These are phyloP conservation scores for Amanita pseudoporphyria DNA, from an alignment of 768 basidiomycete genomes.

Conservation along the genomic window DNA sequence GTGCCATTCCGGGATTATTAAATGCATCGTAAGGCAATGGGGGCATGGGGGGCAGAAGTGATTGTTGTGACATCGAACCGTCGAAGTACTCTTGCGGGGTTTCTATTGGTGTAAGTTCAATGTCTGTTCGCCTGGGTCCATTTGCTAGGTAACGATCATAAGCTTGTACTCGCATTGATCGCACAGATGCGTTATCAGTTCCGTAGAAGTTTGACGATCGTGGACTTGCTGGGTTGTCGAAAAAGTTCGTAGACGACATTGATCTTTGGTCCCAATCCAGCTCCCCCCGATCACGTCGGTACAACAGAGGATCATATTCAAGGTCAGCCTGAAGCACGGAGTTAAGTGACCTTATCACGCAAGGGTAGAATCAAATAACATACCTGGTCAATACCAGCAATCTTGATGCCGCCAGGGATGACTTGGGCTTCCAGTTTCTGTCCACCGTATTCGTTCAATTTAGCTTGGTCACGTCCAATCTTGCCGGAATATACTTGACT, in stretches of 20 bases:
- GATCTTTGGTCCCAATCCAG: conserved; percentile 83
- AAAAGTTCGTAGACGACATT: conserved; percentile 48
- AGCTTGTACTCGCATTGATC: conserved; percentile 22
- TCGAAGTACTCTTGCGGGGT: conserved; percentile 26
- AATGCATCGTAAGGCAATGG: conserved; percentile 30
- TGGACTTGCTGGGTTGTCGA: conserved; percentile 36
- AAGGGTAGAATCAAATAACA: conserved; percentile 8
- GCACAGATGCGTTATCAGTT: conserved; percentile 12
- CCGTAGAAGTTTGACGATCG: conserved; percentile 32
- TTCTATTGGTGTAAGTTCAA: conserved; percentile 51
- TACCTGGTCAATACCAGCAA: conserved; percentile 75
- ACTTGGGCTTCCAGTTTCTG: conserved; percentile 67
- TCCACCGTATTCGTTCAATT: conserved; percentile 69
- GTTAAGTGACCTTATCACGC: neutral
- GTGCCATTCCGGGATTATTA: conserved; percentile 24
- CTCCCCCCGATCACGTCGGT: conserved; percentile 76
- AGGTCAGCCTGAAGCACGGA: conserved; percentile 44
- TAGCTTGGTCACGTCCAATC: conserved; percentile 52
- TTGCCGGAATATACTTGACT: conserved; percentile 70
- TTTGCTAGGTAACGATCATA: conserved; percentile 54
- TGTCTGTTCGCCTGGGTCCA: conserved; percentile 31
- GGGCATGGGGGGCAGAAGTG: conserved; percentile 30
- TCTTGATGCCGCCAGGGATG: conserved; percentile 70
- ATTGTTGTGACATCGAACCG: conserved; percentile 28
- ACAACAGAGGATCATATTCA: conserved; percentile 74